phyloP scores from a whole-genome alignment of 2,329 filamentous ascomycete species.

The Calonectria multiphialidica region DNA sequence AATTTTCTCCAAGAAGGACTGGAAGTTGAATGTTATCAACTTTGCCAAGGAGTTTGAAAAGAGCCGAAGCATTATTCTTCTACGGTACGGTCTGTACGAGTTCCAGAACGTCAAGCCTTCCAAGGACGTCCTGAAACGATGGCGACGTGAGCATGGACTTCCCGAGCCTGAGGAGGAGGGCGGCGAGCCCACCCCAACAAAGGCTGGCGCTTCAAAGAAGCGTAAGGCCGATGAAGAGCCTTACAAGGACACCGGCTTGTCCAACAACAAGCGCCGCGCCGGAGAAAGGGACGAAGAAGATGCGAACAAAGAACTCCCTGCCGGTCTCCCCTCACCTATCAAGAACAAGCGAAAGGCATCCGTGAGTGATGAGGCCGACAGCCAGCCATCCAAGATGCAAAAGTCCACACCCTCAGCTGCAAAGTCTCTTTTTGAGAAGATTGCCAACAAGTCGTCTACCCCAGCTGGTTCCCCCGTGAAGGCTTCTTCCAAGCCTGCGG shows the following conservation, averaged over 20 bases:
- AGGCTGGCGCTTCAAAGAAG: slow-evolving; percentile 59
- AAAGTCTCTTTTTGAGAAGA: slow-evolving; percentile 68
- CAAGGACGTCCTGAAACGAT: slow-evolving; percentile 68
- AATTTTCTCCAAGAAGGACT: slow-evolving; percentile 71
- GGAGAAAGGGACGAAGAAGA: slow-evolving; percentile 55
- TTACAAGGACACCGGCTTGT: slow-evolving; percentile 51
- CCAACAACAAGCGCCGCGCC: slow-evolving; percentile 57
- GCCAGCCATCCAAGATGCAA: slow-evolving; percentile 63
- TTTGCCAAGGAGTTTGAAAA: slow-evolving; percentile 76
- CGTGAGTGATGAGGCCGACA: slow-evolving; percentile 58
- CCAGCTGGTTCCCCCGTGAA: slow-evolving; percentile 49
- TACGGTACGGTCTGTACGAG: slow-evolving; percentile 72
- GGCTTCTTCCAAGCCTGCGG: slow-evolving; percentile 43
- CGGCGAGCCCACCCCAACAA: slow-evolving; percentile 46
- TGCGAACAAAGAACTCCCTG: slow-evolving; percentile 42
- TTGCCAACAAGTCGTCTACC: slow-evolving; percentile 63
- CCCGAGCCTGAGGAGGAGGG: slow-evolving; percentile 62
- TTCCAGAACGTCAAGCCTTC: slow-evolving; percentile 73
- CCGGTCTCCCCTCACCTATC: slow-evolving; percentile 44
- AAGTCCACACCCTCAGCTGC: slow-evolving; percentile 66
- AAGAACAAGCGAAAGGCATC: slow-evolving; percentile 68
- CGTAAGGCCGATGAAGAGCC: slow-evolving; percentile 69
- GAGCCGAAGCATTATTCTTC: slow-evolving; percentile 70
- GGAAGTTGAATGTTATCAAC: slow-evolving; percentile 72
- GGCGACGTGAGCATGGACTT: slow-evolving; percentile 68